Base-by-base conservation (phyloP, 768 basidiomycete species). In the Stropharia rugosoannulata region DNA sequence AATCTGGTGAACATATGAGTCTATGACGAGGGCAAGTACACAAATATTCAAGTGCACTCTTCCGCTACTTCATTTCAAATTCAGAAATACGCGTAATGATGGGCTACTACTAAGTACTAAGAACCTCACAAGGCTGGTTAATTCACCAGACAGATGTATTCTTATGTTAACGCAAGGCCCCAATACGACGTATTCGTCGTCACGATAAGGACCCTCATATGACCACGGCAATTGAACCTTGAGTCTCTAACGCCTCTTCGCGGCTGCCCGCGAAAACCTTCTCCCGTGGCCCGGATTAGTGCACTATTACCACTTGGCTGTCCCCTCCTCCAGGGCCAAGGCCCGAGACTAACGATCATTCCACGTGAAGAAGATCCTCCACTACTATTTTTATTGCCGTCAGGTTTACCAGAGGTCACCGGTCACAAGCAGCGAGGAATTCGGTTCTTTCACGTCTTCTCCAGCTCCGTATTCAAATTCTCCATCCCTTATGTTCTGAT, bases 401-500 rank as follows among this genome's bases (percentile, higher is more conserved):
- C 19, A 22, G 22, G 11, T 22, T 12, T 45, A 22, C 15, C 27
- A 32, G 29, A 32, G 29, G 29, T 32, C 29, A 32, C 29, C 29
- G 29, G 29, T 32, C 29, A 32, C 29, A 32, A 32, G 29, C 29
- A 32, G 29, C 29, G 29, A 36, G 38, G 35, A 49, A 13, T 49
- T 37, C 36, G 29, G 18, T 42, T 43, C 32, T 43, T 44, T 25
- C 12, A 8, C 41, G 19, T 32, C 57, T 61, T 61, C 60, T 55
- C 38, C 27, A 58, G 52, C 54, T 38, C 46, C 54, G 47, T 56
- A 27, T 32, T 45, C 46, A 18, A 32, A 22, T 18, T 38, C 12
- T 38, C 18, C 22, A 35, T 49, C 42, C 36, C 57, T 59, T 58
- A 60, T 63, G 62, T 60, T 59, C 59, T 57, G 53, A 59, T 54